Base-by-base conservation (phyloP, 164 flowering plant genomes). In the Euptelea pleiosperma region DNA sequence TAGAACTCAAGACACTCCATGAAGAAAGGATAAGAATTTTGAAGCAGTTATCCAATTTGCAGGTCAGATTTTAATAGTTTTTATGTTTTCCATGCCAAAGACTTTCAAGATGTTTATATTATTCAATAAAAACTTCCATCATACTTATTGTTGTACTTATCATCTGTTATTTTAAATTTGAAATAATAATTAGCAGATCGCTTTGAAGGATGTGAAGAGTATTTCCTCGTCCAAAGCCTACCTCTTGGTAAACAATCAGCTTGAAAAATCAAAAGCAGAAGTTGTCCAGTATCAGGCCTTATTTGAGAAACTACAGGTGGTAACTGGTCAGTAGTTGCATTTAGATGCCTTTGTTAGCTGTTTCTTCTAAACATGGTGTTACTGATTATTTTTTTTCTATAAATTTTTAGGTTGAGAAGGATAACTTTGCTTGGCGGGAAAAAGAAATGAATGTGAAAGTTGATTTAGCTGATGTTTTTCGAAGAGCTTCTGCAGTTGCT, bases 291-390 rank as follows among this genome's bases (percentile, higher is more conserved):
- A 76, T 60, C 91, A 80, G 66, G 79, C 74, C 22, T 41, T 73
- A 52, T 74, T 57, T 47, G 87, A 85, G 77, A 91, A 89, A 85
- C 82, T 87, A 67, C 97, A 94, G 99, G 97, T 94, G 79, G 85
- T 79, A 71, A 75, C 75, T 76, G 81, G 77, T 76, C 58, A 76
- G 77, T 79, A 73, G 75, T 67, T 76, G 57, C 52, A 55, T 69
- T 62, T 65, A 42, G 60, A 63, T 73, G 60, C 62, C 60, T 72
- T 33, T 37, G 14, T 51, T 35, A 49, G 29, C 37, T 35, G 9
- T 56, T 64, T 63, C 40, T 40, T 57, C n/a, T 33, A 33, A 26
- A 45, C 10, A 8, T 35, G 46, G 41, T 65, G 57, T 45, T 65
- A 44, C 64, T 75, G 52, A 74, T 42, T 29, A 5, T 50, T 58